Percentiles rank a stretch among this genome's conserved stretches.
These are phyloP conservation scores for Trichophyton verrucosum DNA, from an alignment of 2,329 filamentous ascomycete species.

Conservation along the genomic window DNA sequence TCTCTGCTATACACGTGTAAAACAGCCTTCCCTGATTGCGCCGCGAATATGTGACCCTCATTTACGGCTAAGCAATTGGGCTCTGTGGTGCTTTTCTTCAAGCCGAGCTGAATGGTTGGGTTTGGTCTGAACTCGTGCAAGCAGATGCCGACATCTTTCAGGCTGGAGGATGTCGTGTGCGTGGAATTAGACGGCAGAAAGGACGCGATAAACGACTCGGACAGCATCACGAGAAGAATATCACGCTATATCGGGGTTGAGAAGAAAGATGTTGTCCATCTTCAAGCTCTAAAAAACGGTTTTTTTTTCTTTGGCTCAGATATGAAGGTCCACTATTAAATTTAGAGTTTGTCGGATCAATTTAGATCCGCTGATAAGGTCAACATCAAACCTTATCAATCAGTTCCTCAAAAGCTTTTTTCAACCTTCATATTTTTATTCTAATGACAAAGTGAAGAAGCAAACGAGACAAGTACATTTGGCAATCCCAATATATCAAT, in stretches of 20 bases:
- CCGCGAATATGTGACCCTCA: slow-evolving; percentile 75
- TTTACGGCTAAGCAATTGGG: slow-evolving; percentile 69
- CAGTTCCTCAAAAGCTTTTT: background rate
- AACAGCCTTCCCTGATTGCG: slow-evolving; percentile 81
- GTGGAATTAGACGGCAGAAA: slow-evolving; percentile 25
- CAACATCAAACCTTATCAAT: slow-evolving; percentile 4
- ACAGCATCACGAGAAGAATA: slow-evolving; percentile 30
- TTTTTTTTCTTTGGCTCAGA: background rate
- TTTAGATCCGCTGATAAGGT: background rate
- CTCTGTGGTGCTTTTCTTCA: slow-evolving; percentile 85
- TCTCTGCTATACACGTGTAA: slow-evolving; percentile 82
- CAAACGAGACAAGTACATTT: background rate
- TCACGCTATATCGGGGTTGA: background rate
- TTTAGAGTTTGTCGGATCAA: slow-evolving; percentile 2
- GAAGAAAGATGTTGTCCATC: background rate
- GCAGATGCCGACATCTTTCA: slow-evolving; percentile 78
- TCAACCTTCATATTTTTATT: background rate
- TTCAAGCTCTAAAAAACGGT: no score
- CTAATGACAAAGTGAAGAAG: background rate
- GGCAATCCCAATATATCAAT: background rate
- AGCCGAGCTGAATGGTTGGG: slow-evolving; percentile 58
- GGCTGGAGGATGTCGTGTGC: slow-evolving; percentile 33
- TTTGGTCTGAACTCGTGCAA: slow-evolving; percentile 69
- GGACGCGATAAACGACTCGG: slow-evolving; percentile 37
- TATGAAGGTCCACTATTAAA: background rate